These are phyloP conservation scores for Populus euphratica DNA, from an alignment of 345 rosid genomes.

Conservation along the genomic window DNA sequence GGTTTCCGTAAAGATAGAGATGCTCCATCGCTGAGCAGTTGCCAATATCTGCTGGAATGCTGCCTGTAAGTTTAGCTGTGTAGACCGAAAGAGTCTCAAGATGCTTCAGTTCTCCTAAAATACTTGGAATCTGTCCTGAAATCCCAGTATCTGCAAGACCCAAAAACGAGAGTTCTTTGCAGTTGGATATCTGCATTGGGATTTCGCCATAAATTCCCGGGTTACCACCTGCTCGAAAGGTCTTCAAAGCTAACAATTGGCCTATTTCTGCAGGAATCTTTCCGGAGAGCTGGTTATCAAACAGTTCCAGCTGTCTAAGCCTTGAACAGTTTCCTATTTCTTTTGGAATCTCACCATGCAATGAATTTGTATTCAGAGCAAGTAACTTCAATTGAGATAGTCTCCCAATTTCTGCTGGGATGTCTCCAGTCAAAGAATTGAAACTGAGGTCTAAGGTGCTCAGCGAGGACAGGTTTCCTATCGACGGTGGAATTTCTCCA, in stretches of 20 bases:
- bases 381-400: conserved; percentile 34
- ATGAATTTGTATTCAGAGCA: conserved; percentile 45
- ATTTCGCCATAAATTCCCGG: conserved; percentile 51
- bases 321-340: conserved; percentile 49
- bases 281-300: conserved; percentile 59
- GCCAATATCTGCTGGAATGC: conserved; percentile 51
- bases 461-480: conserved; percentile 50
- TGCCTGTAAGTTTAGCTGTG: conserved; percentile 55
- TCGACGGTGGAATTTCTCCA: conserved; percentile 46
- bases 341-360: conserved; percentile 43
- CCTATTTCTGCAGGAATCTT: conserved; percentile 54
- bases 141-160: conserved; percentile 72
- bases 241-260: conserved; percentile 35
- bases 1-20: conserved; percentile 57
- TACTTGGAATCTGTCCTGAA: conserved; percentile 51
- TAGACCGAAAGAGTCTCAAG: conserved; percentile 58
- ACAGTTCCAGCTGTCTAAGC: conserved; percentile 50
- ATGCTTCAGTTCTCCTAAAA: conserved; percentile 51
- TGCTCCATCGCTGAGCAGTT: conserved; percentile 53
- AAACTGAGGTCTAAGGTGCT: conserved; percentile 56
- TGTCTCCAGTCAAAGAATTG: conserved; percentile 47
- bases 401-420: conserved; percentile 52
- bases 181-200: conserved; percentile 55
- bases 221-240: conserved; percentile 64
- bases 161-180: conserved; percentile 39